A percentile compares a stretch with the other conserved stretches of the same genome.
Evolutionary conservation across 1,139 yeast species (phyloP).

Genomic region (Wickerhamiella pararugosa): DNA sequence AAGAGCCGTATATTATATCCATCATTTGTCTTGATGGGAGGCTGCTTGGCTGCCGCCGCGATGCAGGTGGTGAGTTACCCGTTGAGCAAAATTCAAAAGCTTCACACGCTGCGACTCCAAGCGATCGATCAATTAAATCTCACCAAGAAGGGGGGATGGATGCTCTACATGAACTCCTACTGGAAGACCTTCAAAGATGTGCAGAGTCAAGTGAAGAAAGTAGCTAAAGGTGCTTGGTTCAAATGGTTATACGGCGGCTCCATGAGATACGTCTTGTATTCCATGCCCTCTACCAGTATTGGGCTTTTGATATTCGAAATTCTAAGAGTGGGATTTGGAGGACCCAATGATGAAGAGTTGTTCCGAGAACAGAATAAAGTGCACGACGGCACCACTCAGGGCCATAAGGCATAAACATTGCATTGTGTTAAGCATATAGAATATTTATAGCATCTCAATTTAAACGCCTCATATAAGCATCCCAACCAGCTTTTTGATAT

Average conservation of each 20-base stretch:
- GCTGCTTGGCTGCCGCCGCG: constrained; percentile 73
- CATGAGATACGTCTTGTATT: constrained; percentile 50
- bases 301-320: constrained; percentile 78
- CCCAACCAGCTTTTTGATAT: constrained; percentile 90
- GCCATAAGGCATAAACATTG: too few species aligned
- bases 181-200: constrained; percentile 55
- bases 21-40: constrained; percentile 66
- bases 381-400: too few species aligned
- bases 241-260: constrained; percentile 70
- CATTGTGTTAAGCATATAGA: too few species aligned
- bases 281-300: constrained; percentile 76
- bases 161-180: constrained; percentile 35
- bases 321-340: constrained; percentile 36
- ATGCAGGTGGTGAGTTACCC: constrained; percentile 75
- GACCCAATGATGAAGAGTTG: background rate
- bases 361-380: too few species aligned
- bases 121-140: constrained; percentile 23
- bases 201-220: constrained; percentile 36
- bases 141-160: constrained; percentile 12
- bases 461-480: constrained; percentile 39
- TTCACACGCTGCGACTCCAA: constrained; percentile 66
- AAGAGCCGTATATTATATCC: constrained; percentile 27
- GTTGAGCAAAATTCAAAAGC: constrained; percentile 57
- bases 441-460: too few species aligned
- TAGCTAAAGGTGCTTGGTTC: constrained; percentile 39